Evolutionary conservation across 2,329 filamentous ascomycete species (phyloP).

Genomic region (Curvularia lunata): DNA sequence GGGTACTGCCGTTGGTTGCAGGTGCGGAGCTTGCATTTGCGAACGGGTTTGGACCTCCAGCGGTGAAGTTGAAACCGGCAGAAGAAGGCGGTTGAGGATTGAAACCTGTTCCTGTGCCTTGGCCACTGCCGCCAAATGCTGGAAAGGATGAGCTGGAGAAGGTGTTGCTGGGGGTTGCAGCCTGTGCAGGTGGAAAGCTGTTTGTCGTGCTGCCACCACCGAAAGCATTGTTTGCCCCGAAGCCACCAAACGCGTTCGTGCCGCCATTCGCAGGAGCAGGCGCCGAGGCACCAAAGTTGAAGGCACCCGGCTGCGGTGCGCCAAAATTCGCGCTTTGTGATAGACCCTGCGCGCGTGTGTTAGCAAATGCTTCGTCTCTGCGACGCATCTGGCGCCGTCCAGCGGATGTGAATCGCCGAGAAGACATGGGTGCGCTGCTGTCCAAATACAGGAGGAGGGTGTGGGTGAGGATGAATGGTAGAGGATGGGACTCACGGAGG

Average conservation of each 20-base stretch:
- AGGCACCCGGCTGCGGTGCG: constrained; percentile 24
- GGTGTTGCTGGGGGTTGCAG: constrained; percentile 30
- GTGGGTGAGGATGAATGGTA: background rate
- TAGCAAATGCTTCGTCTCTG: constrained; percentile 24
- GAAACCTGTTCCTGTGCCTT: constrained; percentile 26
- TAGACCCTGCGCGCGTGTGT: constrained; percentile 28
- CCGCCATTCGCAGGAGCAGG: constrained; percentile 22
- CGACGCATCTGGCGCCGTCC: constrained; percentile 19
- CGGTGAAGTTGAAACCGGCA: constrained; percentile 38
- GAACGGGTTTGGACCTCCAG: constrained; percentile 33
- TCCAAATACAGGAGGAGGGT: constrained; percentile 6
- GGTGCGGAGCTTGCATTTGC: constrained; percentile 25
- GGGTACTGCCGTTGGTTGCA: constrained; percentile 30
- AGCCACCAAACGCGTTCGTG: constrained; percentile 17
- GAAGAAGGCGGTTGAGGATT: constrained; percentile 34
- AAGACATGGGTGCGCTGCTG: constrained; percentile 13
- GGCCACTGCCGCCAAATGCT: constrained; percentile 34
- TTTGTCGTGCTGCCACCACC: constrained; percentile 29
- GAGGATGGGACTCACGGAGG: constrained; percentile 36
- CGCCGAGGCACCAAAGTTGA: constrained; percentile 35
- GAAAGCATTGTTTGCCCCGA: constrained; percentile 22
- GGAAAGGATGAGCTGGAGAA: constrained; percentile 44
- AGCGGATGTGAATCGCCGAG: constrained; percentile 13
- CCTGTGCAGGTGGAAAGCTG: constrained; percentile 43
- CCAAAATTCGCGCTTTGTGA: constrained; percentile 33